These are phyloP conservation scores for Adansonia madagascariensis DNA, from an alignment of 441 rosid species.

Conservation along the genomic window DNA sequence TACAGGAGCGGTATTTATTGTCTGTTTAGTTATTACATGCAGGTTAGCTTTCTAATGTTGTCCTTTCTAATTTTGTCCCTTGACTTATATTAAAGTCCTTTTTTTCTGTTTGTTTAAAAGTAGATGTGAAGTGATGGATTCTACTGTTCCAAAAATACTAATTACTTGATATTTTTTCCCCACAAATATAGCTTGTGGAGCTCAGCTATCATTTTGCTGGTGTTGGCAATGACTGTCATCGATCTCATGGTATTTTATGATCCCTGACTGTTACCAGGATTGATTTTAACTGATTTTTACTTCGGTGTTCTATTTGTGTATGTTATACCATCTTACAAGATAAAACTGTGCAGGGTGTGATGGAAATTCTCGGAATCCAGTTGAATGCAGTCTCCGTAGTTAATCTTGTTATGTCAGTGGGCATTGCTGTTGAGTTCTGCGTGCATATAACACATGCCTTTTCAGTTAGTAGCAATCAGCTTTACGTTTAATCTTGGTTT, in stretches of 20 bases:
- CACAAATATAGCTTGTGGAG: slow-evolving; percentile 74
- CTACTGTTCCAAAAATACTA: slow-evolving; percentile 4
- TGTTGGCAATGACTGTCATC: slow-evolving; percentile 79
- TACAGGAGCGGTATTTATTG: slow-evolving; percentile 87
- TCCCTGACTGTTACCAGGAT: slow-evolving; percentile 27
- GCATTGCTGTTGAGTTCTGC: slow-evolving; percentile 96
- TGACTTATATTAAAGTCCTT: slow-evolving; percentile 15
- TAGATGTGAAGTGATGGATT: neutral
- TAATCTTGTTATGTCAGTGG: slow-evolving; percentile 97
- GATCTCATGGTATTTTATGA: slow-evolving; percentile 76
- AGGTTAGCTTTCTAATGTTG: slow-evolving; percentile 51
- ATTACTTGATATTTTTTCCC: slow-evolving; percentile 22
- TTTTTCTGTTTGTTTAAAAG: neutral
- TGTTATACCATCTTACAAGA: slow-evolving; percentile 30
- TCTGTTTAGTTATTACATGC: slow-evolving; percentile 88
- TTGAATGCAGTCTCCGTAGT: slow-evolving; percentile 96
- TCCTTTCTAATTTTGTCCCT: slow-evolving; percentile 16
- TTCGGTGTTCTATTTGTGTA: slow-evolving; percentile 16
- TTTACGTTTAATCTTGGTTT: slow-evolving; percentile 7
- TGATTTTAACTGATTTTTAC: slow-evolving; percentile 19
- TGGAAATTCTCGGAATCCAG: slow-evolving; percentile 89
- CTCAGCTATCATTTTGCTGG: slow-evolving; percentile 88
- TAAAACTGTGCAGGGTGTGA: slow-evolving; percentile 76
- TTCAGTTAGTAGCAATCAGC: slow-evolving; percentile 56
- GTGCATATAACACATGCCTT: slow-evolving; percentile 97